Evolutionary conservation across 306 rosid species (phyloP), one percentile per base, ranked within the genome.

Genomic region (Gillenia trifoliata): DNA sequence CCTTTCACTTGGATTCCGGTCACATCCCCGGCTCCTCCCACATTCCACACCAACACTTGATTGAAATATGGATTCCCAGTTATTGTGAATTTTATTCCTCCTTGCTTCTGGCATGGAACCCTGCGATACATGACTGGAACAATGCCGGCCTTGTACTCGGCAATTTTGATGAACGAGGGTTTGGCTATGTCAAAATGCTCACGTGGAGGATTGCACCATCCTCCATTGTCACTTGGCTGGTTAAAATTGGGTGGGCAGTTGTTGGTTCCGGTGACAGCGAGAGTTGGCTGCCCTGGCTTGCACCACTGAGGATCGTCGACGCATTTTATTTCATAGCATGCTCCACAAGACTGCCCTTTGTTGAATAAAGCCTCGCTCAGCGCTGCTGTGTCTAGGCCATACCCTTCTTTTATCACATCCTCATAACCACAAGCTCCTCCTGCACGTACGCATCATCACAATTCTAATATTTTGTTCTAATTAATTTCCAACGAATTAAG

Each of bases 361-460:
- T 85, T 91, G 84, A 86, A 91, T 84, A 93, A 31, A 11, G 69
- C 88, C 11, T 49, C 25, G 83, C 97, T 93, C 79, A 89, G 2
- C 59, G 97, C 97, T 73, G 83, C 86, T 0, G 97, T 93, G 17
- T 80, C 80, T 7, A 86, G 36, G 12, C 97, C 98, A 43, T 85
- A 93, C 6, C 96, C 97, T 17, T 87, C 89, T 70, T 85, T 78
- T 4, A 74, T 89, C 50, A 93, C 96, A 69, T 89, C 92, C 1
- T 81, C 88, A 19, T 91, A 93, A 29, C 96, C 98, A 68, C 98
- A 93, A 22, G 92, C 97, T 65, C 96, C 91, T 60, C 97, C 98
- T 91, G 64, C 66, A 61, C 0, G 3, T n/a, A 49, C n/a, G 6
- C 16, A 15, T 19, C 56, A n/a, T 26, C 69, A 38, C 47, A 29